Evolutionary conservation across 371 early-diverging fungal genomes (phyloP), one percentile per base, ranked within the genome.

Genomic region (Mucor velutinosus): DNA sequence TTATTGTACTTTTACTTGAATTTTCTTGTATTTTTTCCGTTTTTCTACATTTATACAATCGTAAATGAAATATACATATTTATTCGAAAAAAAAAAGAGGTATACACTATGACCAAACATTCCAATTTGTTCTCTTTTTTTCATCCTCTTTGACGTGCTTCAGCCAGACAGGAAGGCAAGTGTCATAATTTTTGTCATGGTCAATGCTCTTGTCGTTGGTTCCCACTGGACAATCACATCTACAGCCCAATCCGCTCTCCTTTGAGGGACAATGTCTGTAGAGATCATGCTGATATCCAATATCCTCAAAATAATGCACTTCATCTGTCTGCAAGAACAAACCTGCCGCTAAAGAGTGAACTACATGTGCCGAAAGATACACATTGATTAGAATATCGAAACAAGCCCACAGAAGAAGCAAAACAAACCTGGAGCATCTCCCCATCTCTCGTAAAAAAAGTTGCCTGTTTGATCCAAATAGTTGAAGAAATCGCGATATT

Each of bases 281-380:
- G 30, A 80, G 71, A 55, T 88, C 92, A 73, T 95, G 95, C 43
- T 89, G 85, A 75, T 95, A 95, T 7, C 94, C 95, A 65, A 95
- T 87, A 71, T 94, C 93, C 65, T 96, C 93, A 78, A 98, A 98
- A 77, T 93, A 97, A 70, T 97, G 97, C 32, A 97, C 85, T 79
- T 95, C 84, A 47, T 86, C 81, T 66, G 88, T 92, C n/a, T 85
- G 77, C 53, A 98, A 76, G 74, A 96, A 88, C 63, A 99, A 72
- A 0, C 92, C 93, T 1, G 92, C 95, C 0, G 94, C 97, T 30
- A 99, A 76, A 10, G 96, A 95, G 67, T 97, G 99, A 4, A 99
- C 95, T 66, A 94, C 86, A 71, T 94, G 92, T 65, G 95, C 92
- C 77, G 97, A 97, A 77, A 92, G 96, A 69, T 97, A 96, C 30